Evolutionary conservation across 345 rosid species (phyloP).

Genomic region (Odontarrhena argentea): DNA sequence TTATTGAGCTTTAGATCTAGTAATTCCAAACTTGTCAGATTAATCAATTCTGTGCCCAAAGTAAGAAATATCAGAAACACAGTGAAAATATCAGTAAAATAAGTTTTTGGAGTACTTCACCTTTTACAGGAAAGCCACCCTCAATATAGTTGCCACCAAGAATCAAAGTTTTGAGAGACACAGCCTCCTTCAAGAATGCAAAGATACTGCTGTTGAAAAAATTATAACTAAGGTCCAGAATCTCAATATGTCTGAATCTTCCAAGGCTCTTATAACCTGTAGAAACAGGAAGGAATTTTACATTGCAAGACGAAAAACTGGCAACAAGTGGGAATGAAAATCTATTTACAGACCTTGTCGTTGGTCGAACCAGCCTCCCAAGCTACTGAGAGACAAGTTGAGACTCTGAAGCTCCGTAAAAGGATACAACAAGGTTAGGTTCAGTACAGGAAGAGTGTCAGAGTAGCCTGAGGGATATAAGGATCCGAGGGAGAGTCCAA

Average conservation of each 20-base stretch:
- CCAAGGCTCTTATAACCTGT: constrained; percentile 5
- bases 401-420: constrained; percentile 25
- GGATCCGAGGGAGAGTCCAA: constrained; percentile 10
- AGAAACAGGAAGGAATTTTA: background rate
- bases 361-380: constrained; percentile 12
- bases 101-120: background rate
- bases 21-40: constrained; percentile 30
- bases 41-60: constrained; percentile 10
- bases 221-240: constrained; percentile 10
- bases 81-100: constrained; percentile 1
- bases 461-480: background rate
- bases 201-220: constrained; percentile 3
- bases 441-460: constrained; percentile 6
- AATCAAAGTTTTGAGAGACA: constrained; percentile 25
- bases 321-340: background rate
- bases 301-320: background rate
- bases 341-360: background rate
- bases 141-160: constrained; percentile 9
- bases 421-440: constrained; percentile 23
- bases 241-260: constrained; percentile 23
- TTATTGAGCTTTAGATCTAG: constrained; percentile 22
- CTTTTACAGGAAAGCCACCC: constrained; percentile 9
- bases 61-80: constrained; percentile 8
- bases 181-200: background rate
- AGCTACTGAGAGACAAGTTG: background rate